phyloP scores from a whole-genome alignment of 106 monocot species.

The Dendrobium catenatum region DNA sequence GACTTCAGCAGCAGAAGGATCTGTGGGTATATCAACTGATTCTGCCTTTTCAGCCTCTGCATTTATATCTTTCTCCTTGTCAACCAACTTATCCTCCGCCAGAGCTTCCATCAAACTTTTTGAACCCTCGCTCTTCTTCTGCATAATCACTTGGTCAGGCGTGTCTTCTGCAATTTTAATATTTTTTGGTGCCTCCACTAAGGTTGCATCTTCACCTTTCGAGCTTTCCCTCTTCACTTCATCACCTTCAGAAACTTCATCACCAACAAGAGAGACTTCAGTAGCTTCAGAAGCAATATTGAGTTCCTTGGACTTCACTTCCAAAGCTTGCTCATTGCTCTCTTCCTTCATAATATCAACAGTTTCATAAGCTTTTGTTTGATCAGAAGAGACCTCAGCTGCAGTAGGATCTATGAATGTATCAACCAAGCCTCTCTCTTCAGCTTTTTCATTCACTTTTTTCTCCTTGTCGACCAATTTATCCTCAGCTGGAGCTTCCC shows the following conservation, averaged over 20 bases:
- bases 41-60: constrained; percentile 5
- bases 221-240: constrained; percentile 9
- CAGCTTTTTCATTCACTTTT: too few species aligned
- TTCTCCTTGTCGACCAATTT: too few species aligned
- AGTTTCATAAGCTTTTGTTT: too few species aligned
- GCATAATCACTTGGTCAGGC: neutral
- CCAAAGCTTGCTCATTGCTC: neutral
- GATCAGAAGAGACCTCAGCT: too few species aligned
- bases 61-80: neutral
- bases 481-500: too few species aligned
- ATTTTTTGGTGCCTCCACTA: neutral
- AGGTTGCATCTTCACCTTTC: constrained; percentile 2
- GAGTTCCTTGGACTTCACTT: neutral
- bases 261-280: neutral
- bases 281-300: neutral
- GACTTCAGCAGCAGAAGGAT: neutral
- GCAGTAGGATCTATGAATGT: too few species aligned
- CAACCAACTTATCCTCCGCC: neutral
- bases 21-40: constrained; percentile 12
- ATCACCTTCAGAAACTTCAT: neutral
- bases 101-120: too few species aligned
- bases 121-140: neutral
- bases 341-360: neutral
- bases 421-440: too few species aligned
- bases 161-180: neutral